Evolutionary conservation across 2,329 filamentous ascomycete species (phyloP).

Genomic region (Akanthomyces muscarius): DNA sequence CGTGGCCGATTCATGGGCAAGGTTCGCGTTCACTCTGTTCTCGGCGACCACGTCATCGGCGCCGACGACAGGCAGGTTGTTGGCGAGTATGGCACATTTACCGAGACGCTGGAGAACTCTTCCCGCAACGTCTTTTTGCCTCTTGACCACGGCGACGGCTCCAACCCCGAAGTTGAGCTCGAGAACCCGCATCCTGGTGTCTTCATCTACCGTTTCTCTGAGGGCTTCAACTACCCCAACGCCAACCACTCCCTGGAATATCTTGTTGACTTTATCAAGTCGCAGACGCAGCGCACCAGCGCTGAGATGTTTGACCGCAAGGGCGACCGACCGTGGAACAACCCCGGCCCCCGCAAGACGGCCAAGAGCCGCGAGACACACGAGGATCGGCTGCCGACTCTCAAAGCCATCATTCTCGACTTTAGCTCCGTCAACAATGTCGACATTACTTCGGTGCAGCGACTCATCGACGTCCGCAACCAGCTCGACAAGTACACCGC

Average conservation of each 20-base stretch:
- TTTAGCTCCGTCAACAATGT: slow-evolving; percentile 93
- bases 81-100: slow-evolving; percentile 52
- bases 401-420: slow-evolving; percentile 89
- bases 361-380: slow-evolving; percentile 39
- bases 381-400: slow-evolving; percentile 54
- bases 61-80: slow-evolving; percentile 42
- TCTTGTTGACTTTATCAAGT: slow-evolving; percentile 57
- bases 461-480: slow-evolving; percentile 89
- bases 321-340: slow-evolving; percentile 91
- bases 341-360: slow-evolving; percentile 63
- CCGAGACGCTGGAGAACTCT: slow-evolving; percentile 30
- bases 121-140: slow-evolving; percentile 43
- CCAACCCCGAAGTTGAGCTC: slow-evolving; percentile 45
- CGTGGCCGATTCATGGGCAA: slow-evolving; percentile 74
- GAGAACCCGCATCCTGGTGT: slow-evolving; percentile 49
- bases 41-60: slow-evolving; percentile 66
- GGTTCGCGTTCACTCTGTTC: slow-evolving; percentile 77
- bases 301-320: slow-evolving; percentile 58
- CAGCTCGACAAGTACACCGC: slow-evolving; percentile 82
- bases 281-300: slow-evolving; percentile 72
- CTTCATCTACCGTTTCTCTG: slow-evolving; percentile 52
- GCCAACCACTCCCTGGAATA: slow-evolving; percentile 48
- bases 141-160: slow-evolving; percentile 45
- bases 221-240: slow-evolving; percentile 56
- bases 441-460: slow-evolving; percentile 87